Evolutionary conservation across 1,284 basidiomycete genomes (phyloP).

Genomic region (Rhodotorula sp.): DNA sequence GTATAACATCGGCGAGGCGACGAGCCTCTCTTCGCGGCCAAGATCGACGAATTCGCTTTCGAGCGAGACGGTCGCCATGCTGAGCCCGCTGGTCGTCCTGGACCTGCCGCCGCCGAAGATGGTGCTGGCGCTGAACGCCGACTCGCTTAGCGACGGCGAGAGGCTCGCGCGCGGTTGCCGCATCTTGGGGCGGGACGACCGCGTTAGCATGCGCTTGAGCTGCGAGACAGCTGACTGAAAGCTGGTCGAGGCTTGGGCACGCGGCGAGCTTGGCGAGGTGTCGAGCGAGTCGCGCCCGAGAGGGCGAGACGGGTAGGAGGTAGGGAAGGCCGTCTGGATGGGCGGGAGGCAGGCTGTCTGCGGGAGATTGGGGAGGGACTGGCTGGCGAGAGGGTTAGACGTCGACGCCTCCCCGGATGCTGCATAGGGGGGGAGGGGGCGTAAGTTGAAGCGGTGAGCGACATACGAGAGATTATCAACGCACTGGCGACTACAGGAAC

Average conservation of each 20-base stretch:
- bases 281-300: too few species aligned
- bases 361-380: not conserved
- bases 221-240: not conserved
- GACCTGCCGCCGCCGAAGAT: not conserved
- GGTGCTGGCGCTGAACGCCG: not conserved
- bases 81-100: not conserved
- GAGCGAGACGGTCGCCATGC: not conserved
- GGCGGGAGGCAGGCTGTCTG: not conserved
- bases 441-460: too few species aligned
- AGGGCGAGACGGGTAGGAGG: not conserved
- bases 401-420: too few species aligned
- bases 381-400: not conserved
- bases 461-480: too few species aligned
- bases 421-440: too few species aligned
- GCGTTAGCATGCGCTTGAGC: slow-evolving; percentile 10
- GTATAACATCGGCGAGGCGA: not conserved
- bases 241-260: not conserved
- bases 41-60: not conserved
- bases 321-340: not conserved
- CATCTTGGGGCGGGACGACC: not conserved
- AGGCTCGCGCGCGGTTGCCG: not conserved
- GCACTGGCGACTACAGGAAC: too few species aligned
- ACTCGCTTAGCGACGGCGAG: not conserved
- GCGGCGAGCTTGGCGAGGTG: not conserved
- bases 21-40: not conserved